Base-by-base conservation (phyloP, 2,329 filamentous ascomycete species). In the Colletotrichum theobromicola region DNA sequence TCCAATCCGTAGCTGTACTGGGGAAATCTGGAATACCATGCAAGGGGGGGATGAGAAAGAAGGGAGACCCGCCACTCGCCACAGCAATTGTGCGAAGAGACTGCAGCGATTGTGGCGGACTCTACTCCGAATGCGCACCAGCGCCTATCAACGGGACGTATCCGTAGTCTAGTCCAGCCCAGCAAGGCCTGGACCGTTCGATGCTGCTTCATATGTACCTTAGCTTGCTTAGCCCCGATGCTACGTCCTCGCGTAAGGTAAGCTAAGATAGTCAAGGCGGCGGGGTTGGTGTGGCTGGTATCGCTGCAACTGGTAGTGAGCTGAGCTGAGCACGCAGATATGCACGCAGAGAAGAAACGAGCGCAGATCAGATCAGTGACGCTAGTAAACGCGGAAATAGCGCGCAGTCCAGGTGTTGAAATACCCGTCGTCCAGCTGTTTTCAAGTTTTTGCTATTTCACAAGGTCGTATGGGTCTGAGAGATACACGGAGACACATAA, bases 131-230 rank as follows among this genome's bases (percentile, higher is more conserved):
- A 46, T 46, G 42, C 10, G 42, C 42, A 2, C 42, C n/a, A n/a
- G n/a, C n/a, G n/a, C n/a, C 42, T 4, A 0, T 1, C 0, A 4
- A 7, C 6, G 42, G 42, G 42, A 12, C 2, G 42, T n/a, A n/a
- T n/a, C n/a, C n/a, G n/a, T 1, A 50, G 42, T 7, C 42, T 50
- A 7, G 42, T 50, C 42, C 42, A 50, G 42, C 42, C 42, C 42
- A 50, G 42, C 5, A n/a, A 50, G 42, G 42, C 42, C 42, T 24
- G 24, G 42, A 50, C 42, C 2, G 42, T 2, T 21, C n/a, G 42
- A 21, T 3, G 2, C 42, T 13, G 42, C 10, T 21, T 46, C 42
- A 46, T n/a, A 18, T 50, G 0, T 21, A 0, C 42, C 5, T 46
- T 46, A 46, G 42, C 18, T 6, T 42, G 37, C 37, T 42, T n/a